A percentile compares a stretch with the other conserved stretches of the same genome.
phyloP scores from a whole-genome alignment of 176 grass and related monocot genomes.

The Phyllostachys edulis region DNA sequence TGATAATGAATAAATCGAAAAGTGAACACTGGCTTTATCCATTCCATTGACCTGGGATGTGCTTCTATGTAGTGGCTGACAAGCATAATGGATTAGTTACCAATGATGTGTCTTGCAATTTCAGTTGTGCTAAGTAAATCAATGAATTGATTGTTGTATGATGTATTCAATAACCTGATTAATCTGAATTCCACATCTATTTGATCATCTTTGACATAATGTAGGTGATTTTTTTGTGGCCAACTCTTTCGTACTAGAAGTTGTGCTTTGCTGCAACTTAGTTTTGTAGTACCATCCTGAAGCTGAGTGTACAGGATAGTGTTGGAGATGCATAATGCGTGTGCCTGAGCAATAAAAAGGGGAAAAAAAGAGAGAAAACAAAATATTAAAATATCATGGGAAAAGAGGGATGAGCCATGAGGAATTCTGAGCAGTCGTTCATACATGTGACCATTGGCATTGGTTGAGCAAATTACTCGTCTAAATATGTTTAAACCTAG shows the following conservation, averaged over 20 bases:
- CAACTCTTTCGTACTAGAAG: neutral
- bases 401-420: neutral
- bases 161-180: neutral
- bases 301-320: neutral
- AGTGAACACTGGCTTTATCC: neutral
- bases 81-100: neutral
- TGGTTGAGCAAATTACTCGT: neutral
- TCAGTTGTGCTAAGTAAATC: no score
- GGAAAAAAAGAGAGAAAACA: neutral
- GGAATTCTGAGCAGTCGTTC: neutral
- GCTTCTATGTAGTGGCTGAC: neutral
- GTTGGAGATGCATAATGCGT: neutral
- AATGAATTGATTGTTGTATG: no score
- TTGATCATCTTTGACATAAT: neutral
- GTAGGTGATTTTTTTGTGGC: neutral
- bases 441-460: conserved; percentile 1
- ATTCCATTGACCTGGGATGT: neutral
- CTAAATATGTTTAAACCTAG: neutral
- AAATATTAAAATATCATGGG: neutral
- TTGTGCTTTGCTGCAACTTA: neutral
- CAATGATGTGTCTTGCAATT: no score
- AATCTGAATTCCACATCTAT: neutral
- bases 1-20: neutral
- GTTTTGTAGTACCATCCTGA: neutral
- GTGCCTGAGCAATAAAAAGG: conserved; percentile 1